These are phyloP conservation scores for Mucor circinelloides DNA, from an alignment of 371 early-diverging fungal species.

Conservation along the genomic window DNA sequence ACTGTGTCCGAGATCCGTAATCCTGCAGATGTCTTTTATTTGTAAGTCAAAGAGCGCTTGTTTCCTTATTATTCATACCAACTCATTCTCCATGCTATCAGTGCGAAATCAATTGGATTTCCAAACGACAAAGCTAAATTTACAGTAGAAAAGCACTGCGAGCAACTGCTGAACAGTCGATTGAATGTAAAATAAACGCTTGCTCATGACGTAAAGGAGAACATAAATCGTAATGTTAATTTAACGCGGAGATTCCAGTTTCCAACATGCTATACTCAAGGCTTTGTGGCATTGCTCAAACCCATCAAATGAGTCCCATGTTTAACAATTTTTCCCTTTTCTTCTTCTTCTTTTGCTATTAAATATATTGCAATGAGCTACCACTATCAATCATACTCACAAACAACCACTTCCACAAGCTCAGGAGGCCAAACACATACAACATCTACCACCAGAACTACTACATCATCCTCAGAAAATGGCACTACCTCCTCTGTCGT, in stretches of 20 bases:
- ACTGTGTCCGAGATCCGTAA: constrained; percentile 33
- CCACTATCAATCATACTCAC: constrained; percentile 4
- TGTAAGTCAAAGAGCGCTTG: constrained; percentile 27
- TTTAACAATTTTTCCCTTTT: not conserved
- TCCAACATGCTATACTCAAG: not conserved
- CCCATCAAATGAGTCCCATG: constrained; percentile 2
- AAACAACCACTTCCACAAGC: not conserved
- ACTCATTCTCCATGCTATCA: not conserved
- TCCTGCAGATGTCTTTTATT: constrained; percentile 34
- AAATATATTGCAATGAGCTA: constrained; percentile 12
- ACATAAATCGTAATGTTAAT: not conserved
- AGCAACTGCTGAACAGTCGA: constrained; percentile 16
- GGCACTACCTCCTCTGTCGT: not conserved
- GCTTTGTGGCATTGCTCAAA: not conserved
- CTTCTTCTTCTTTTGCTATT: not conserved
- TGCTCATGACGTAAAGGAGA: not conserved
- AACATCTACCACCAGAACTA: constrained; percentile 3
- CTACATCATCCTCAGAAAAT: not conserved
- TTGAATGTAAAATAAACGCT: not conserved
- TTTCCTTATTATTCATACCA: not conserved
- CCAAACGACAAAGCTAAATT: constrained; percentile 43
- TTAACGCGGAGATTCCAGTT: not conserved
- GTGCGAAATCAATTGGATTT: constrained; percentile 40
- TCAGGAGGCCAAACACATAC: constrained; percentile 1
- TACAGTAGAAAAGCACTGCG: constrained; percentile 29